These are phyloP conservation scores for Lepidium campestre DNA, from an alignment of 441 rosid genomes.

Conservation along the genomic window DNA sequence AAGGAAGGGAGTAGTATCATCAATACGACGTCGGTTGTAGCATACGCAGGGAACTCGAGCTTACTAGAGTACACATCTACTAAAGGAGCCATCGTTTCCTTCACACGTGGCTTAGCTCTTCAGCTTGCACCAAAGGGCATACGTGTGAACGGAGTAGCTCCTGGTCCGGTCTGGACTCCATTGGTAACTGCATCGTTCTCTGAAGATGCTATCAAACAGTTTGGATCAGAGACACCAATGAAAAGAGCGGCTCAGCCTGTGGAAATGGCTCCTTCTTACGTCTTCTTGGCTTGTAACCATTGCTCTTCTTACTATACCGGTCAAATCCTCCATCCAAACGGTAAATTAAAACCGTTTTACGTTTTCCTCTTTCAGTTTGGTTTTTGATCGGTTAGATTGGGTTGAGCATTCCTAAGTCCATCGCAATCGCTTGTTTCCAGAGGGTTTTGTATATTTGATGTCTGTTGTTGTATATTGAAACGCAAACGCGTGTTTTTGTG, in stretches of 20 bases:
- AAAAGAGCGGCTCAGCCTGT: constrained; percentile 71
- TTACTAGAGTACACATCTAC: constrained; percentile 72
- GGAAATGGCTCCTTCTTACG: constrained; percentile 63
- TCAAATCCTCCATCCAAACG: constrained; percentile 78
- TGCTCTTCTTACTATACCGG: constrained; percentile 80
- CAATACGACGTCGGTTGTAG: constrained; percentile 68
- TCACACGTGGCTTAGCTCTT: constrained; percentile 67
- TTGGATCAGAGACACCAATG: constrained; percentile 59
- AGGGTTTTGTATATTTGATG: neutral
- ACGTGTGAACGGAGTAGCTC: constrained; percentile 72
- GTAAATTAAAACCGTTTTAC: constrained; percentile 9
- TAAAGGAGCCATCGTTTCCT: constrained; percentile 73
- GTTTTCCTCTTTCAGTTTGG: neutral
- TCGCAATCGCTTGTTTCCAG: neutral
- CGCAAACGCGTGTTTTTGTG: neutral
- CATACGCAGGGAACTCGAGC: constrained; percentile 49
- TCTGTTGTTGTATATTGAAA: neutral
- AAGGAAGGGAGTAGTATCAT: constrained; percentile 67
- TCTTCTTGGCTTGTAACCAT: constrained; percentile 67
- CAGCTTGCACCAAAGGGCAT: constrained; percentile 56
- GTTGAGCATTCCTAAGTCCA: neutral
- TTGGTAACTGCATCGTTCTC: constrained; percentile 57
- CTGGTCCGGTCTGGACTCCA: constrained; percentile 88
- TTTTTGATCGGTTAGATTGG: neutral
- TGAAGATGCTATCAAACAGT: constrained; percentile 40